Evolutionary conservation across 768 basidiomycete genomes (phyloP).

Genomic region (Sarcomyxa edulis): DNA sequence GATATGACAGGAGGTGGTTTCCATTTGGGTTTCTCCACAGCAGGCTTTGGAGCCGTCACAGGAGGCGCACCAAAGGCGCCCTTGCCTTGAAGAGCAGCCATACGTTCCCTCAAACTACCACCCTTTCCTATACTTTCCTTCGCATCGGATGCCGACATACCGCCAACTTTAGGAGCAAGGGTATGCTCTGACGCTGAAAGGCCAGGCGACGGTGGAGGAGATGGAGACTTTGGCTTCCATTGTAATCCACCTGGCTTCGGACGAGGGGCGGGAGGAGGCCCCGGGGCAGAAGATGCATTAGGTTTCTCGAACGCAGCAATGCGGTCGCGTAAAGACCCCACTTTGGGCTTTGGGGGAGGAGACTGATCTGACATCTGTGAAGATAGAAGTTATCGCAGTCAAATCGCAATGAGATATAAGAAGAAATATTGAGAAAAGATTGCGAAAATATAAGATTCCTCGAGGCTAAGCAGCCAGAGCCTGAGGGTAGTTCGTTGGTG

Average conservation of each 20-base stretch:
- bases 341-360: slow-evolving; percentile 57
- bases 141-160: slow-evolving; percentile 84
- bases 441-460: too few relatives aligned
- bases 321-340: slow-evolving; percentile 78
- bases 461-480: too few relatives aligned
- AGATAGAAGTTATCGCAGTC: too few relatives aligned
- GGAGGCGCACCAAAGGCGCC: slow-evolving; percentile 70
- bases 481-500: too few relatives aligned
- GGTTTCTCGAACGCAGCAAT: slow-evolving; percentile 82
- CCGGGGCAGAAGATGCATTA: slow-evolving; percentile 28
- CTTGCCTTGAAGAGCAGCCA: slow-evolving; percentile 88
- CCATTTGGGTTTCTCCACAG: slow-evolving; percentile 77
- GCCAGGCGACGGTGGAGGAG: slow-evolving; percentile 40
- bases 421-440: too few relatives aligned
- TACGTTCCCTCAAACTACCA: slow-evolving; percentile 85
- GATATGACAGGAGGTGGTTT: slow-evolving; percentile 60
- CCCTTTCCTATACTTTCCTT: slow-evolving; percentile 78
- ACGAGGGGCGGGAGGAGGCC: slow-evolving; percentile 45
- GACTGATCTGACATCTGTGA: slow-evolving; percentile 63
- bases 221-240: slow-evolving; percentile 67
- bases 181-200: slow-evolving; percentile 15
- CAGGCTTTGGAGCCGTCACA: slow-evolving; percentile 48
- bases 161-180: slow-evolving; percentile 21
- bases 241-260: slow-evolving; percentile 64
- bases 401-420: too few relatives aligned